Base-by-base conservation (phyloP, 495 filamentous ascomycete genomes). In the Hypomontagnella submonticulosa region DNA sequence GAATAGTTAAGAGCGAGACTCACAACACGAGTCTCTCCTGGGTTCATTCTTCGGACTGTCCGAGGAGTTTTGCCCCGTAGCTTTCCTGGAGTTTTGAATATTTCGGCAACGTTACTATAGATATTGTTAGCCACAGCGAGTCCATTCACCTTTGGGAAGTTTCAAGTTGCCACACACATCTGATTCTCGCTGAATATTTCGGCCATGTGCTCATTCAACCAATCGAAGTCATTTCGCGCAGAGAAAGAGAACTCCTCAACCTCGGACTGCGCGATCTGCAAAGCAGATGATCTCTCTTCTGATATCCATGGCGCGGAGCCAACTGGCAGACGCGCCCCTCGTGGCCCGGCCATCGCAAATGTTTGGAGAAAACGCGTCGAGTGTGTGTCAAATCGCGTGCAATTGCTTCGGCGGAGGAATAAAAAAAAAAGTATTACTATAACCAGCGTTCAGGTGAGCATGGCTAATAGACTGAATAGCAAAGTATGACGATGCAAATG, bases 131-230 rank as follows among this genome's bases (percentile, higher is more conserved):
- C 61, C 51, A 27, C 23, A 12, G 30, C 10, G 36, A 11, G 9
- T 27, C 10, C n/a, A n/a, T n/a, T n/a, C n/a, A n/a, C 19, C 32
- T 30, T 3, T 18, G 16, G 3, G 12, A 20, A 34, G 42, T 4
- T 44, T 46, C 18, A 10, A 16, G 23, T 18, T 5, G 57, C 43
- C 57, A 84, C 88, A 69, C 78, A 93, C 92, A 92, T 82, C 76
- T 94, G 88, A 73, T 91, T 90, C 66, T 88, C 87, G 66, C 86
- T 90, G 73, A 98, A 96, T 58, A 97, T 91, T 65, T 96, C 92
- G 27, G 87, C 87, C 93, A 97, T 97, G 76, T 97, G 93, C 76
- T 97, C 93, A 70, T 97, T 97, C 68, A 97, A 77, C 92, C 93
- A 97, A 67, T 95, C 93, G 72, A 97, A 79, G 70, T 98, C 93